These are phyloP conservation scores for Aureobasidium sp. DNA, from an alignment of 2,329 filamentous ascomycete species.

Conservation along the genomic window DNA sequence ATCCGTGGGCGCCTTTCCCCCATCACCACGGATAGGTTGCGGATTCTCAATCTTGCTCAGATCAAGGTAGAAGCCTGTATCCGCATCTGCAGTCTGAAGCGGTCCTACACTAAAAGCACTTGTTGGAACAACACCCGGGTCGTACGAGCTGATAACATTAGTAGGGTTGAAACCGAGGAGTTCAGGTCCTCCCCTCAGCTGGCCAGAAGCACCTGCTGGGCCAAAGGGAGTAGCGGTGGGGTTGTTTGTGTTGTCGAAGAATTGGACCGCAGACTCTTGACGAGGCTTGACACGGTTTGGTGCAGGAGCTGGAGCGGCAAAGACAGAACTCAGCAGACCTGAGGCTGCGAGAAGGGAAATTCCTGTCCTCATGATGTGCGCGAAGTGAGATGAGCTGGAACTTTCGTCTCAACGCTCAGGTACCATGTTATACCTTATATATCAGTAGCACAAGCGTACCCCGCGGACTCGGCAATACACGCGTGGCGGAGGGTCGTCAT, in stretches of 20 bases:
- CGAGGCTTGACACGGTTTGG: not conserved
- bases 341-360: not conserved
- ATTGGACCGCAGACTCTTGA: slow-evolving; percentile 1
- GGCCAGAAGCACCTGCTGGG: slow-evolving; percentile 29
- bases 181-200: slow-evolving; percentile 25
- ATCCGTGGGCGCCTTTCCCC: slow-evolving; percentile 30
- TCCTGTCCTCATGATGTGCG: not conserved
- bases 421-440: not conserved
- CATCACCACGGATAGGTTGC: slow-evolving; percentile 31
- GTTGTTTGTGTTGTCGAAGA: slow-evolving; percentile 1
- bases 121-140: slow-evolving; percentile 27
- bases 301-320: slow-evolving; percentile 9
- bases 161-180: slow-evolving; percentile 28
- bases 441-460: slow-evolving; percentile 2
- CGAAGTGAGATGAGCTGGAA: not conserved
- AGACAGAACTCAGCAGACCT: slow-evolving; percentile 1
- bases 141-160: slow-evolving; percentile 22
- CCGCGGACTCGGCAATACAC: not conserved
- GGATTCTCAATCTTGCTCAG: slow-evolving; percentile 31
- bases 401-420: not conserved
- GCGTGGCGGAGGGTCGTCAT: not conserved
- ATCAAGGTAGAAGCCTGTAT: slow-evolving; percentile 33
- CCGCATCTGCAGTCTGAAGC: slow-evolving; percentile 29
- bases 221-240: slow-evolving; percentile 19
- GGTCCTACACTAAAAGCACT: slow-evolving; percentile 29